phyloP scores from a whole-genome alignment of 2,329 filamentous ascomycete species.

The Clonostachys sp. region DNA sequence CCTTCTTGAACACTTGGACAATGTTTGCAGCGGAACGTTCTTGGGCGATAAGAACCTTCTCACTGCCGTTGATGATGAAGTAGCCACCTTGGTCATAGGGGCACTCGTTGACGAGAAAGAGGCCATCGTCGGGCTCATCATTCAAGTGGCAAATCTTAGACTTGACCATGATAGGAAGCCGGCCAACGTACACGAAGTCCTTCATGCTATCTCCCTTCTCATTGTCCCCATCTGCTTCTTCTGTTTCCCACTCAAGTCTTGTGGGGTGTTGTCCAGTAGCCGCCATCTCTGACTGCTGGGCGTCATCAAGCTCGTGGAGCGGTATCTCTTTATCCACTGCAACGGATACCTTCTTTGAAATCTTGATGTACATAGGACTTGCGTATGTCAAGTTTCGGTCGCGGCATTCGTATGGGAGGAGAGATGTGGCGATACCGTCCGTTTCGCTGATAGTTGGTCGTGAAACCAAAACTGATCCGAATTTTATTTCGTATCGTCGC shows the following conservation, averaged over 20 bases:
- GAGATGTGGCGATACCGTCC: conserved; percentile 78
- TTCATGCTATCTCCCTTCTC: conserved; percentile 52
- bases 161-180: conserved; percentile 96
- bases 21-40: conserved; percentile 98
- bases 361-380: conserved; percentile 83
- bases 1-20: conserved; percentile 98
- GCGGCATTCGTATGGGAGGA: conserved; percentile 92
- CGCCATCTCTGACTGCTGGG: conserved; percentile 50
- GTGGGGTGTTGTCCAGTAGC: conserved; percentile 54
- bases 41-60: conserved; percentile 97
- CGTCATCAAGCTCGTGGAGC: conserved; percentile 63
- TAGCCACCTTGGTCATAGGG: conserved; percentile 98
- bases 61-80: conserved; percentile 98
- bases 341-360: conserved; percentile 78
- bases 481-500: conserved; percentile 91
- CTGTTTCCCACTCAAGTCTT: conserved; percentile 56
- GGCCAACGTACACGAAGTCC: conserved; percentile 84
- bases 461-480: conserved; percentile 84
- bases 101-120: conserved; percentile 93
- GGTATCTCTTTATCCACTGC: conserved; percentile 72
- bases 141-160: conserved; percentile 91
- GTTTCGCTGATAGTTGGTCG: conserved; percentile 89
- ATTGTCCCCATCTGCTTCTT: conserved; percentile 40
- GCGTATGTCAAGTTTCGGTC: conserved; percentile 95
- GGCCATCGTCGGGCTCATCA: conserved; percentile 74